Conservation (phyloP, 495 filamentous ascomycete genomes). For the Parathielavia appendiculata region DNA sequence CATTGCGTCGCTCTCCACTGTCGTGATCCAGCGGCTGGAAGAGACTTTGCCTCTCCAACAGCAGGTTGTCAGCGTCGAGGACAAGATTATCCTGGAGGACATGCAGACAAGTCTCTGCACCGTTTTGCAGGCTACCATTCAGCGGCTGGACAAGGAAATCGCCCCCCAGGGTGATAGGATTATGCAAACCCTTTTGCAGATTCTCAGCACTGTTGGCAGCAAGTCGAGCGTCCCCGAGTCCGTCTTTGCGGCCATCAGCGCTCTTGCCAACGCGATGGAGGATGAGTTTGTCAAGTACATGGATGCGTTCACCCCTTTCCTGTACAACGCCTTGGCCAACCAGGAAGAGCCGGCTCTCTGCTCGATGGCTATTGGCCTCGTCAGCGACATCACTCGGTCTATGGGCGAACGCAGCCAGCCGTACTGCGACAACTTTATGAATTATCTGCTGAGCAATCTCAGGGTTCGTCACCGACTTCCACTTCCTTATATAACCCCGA, state of each 20-base stretch:
- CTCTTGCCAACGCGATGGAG: slow-evolving; percentile 80
- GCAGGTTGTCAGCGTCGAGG: slow-evolving; percentile 94
- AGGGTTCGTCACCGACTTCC: slow-evolving; percentile 52
- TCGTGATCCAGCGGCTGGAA: slow-evolving; percentile 83
- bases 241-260: slow-evolving; percentile 82
- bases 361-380: slow-evolving; percentile 93
- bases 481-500: background rate
- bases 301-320: slow-evolving; percentile 83
- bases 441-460: slow-evolving; percentile 84
- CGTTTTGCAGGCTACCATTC: slow-evolving; percentile 84
- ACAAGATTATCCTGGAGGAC: slow-evolving; percentile 88
- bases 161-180: slow-evolving; percentile 86
- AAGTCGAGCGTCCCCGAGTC: slow-evolving; percentile 95
- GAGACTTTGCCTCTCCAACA: slow-evolving; percentile 85
- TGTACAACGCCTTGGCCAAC: slow-evolving; percentile 89
- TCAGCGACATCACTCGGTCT: slow-evolving; percentile 91
- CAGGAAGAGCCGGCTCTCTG: slow-evolving; percentile 91
- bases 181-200: slow-evolving; percentile 79
- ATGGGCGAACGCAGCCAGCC: slow-evolving; percentile 85
- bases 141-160: slow-evolving; percentile 87
- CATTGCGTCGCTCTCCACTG: slow-evolving; percentile 73
- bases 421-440: slow-evolving; percentile 97
- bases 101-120: slow-evolving; percentile 94
- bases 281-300: slow-evolving; percentile 94
- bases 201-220: slow-evolving; percentile 67